Evolutionary conservation across 164 flowering plant species (phyloP).

Genomic region (Buxus sempervirens): DNA sequence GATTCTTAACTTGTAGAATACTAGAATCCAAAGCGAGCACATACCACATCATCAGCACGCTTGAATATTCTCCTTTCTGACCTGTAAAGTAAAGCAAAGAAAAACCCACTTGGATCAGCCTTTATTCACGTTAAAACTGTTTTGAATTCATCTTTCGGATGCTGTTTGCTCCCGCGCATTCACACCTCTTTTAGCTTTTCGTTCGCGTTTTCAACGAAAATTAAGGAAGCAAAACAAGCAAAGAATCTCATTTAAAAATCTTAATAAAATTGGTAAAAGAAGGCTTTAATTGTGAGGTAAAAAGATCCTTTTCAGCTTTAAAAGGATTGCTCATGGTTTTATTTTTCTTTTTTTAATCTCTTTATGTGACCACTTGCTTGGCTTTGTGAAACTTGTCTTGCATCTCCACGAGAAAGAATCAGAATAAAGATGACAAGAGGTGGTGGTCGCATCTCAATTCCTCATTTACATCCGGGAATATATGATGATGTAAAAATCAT

Average conservation of each 20-base stretch:
- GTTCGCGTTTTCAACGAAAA: not conserved
- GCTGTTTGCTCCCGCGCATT: not conserved
- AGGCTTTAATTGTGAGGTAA: too few relatives aligned
- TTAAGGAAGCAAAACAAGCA: not conserved
- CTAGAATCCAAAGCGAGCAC: not conserved
- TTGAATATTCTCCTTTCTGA: conserved; percentile 1
- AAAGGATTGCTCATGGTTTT: not conserved
- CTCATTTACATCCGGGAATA: conserved; percentile 8
- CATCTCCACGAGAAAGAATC: conserved; percentile 8
- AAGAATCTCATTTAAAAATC: not conserved
- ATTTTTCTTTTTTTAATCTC: not conserved
- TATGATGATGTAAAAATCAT: not conserved
- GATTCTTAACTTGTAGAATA: not conserved
- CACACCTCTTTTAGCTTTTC: not conserved
- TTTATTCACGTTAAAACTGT: not conserved
- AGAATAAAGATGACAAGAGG: conserved; percentile 17
- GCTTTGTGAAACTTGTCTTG: conserved; percentile 16
- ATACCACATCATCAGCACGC: not conserved
- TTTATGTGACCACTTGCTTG: conserved; percentile 1
- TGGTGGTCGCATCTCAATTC: conserved; percentile 20
- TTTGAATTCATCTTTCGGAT: not conserved
- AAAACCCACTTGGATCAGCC: not conserved
- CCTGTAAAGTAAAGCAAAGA: not conserved
- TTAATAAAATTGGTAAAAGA: not conserved
- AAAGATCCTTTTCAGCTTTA: not conserved